These are phyloP conservation scores for Apiospora phragmitis DNA, from an alignment of 2,329 filamentous ascomycete species.

Conservation along the genomic window DNA sequence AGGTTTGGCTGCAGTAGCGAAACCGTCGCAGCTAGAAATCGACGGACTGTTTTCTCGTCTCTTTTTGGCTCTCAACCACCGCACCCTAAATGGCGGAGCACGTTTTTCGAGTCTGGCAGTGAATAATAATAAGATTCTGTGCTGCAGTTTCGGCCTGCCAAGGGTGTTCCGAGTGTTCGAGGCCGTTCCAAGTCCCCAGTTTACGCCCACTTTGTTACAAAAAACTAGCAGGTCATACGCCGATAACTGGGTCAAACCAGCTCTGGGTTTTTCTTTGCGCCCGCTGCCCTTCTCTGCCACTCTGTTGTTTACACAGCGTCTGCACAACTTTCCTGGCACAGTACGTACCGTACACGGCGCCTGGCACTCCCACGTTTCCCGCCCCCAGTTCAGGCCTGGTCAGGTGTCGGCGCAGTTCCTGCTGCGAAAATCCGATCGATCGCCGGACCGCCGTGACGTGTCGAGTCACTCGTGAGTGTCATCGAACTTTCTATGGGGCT, in stretches of 20 bases:
- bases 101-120: not conserved
- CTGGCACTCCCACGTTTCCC: not conserved
- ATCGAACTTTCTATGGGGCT: not conserved
- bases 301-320: not conserved
- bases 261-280: not conserved
- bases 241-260: constrained; percentile 8
- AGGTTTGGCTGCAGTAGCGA: not conserved
- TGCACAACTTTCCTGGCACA: not conserved
- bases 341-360: not conserved
- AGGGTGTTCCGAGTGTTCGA: constrained; percentile 9
- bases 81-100: not conserved
- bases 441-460: constrained; percentile 7
- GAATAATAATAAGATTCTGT: not conserved
- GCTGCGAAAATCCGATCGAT: not conserved
- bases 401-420: not conserved
- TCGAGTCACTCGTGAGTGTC: constrained; percentile 4
- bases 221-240: constrained; percentile 12
- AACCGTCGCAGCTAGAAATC: not conserved
- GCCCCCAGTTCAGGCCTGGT: not conserved
- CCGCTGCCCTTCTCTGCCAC: not conserved
- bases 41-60: not conserved
- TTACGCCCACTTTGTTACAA: constrained; percentile 8
- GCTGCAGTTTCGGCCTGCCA: not conserved
- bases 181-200: constrained; percentile 5
- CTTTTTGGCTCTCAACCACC: not conserved